phyloP scores from a whole-genome alignment of 2,329 filamentous ascomycete species.

The Grosmannia huntii region DNA sequence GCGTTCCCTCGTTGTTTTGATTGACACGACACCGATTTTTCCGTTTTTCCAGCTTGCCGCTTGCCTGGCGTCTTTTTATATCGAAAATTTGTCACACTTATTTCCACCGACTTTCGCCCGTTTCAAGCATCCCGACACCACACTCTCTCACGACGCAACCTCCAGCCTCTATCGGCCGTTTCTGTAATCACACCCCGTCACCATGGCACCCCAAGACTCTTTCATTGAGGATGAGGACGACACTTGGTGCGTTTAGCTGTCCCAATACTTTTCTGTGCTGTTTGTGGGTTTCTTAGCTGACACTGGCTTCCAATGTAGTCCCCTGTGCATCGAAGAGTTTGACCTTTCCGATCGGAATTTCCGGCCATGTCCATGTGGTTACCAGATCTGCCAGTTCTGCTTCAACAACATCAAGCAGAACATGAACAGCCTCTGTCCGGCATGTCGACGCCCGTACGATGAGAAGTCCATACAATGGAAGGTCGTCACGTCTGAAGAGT shows the following conservation, averaged over 20 bases:
- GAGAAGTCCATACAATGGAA: conserved; percentile 97
- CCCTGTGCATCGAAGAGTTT: conserved; percentile 97
- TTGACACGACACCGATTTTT: background rate
- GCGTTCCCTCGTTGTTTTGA: background rate
- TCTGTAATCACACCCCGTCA: conserved; percentile 11
- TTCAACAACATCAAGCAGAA: conserved; percentile 99
- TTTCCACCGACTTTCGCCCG: background rate
- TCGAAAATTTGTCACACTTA: background rate
- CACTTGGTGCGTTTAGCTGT: conserved; percentile 41
- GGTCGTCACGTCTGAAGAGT: conserved; percentile 91
- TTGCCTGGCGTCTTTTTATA: background rate
- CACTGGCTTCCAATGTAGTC: conserved; percentile 39
- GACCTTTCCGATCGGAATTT: conserved; percentile 97
- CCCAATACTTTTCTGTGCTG: no score
- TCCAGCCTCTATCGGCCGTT: background rate
- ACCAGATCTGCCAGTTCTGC: conserved; percentile 99
- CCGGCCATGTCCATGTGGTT: conserved; percentile 90
- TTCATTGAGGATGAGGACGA: conserved; percentile 63
- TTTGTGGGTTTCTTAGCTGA: conserved; percentile 12
- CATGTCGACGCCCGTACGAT: conserved; percentile 88
- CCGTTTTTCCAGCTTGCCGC: background rate
- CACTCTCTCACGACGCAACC: background rate
- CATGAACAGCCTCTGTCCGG: conserved; percentile 95
- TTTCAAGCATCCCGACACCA: background rate
- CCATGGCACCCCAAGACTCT: conserved; percentile 55